Evolutionary conservation across 768 basidiomycete genomes (phyloP).

Genomic region (Boletus rubropictus): DNA sequence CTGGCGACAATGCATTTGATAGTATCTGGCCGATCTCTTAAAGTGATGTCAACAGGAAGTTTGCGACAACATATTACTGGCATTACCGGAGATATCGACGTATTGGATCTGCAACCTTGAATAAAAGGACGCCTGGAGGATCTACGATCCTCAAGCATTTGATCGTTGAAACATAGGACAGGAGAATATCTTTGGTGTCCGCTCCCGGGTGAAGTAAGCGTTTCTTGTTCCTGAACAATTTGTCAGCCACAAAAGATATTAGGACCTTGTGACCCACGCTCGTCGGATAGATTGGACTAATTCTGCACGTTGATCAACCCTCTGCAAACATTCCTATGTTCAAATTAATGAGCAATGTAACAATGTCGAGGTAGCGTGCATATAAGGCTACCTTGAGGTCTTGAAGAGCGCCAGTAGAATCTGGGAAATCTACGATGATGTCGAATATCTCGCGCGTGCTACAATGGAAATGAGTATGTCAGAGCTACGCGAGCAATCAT

Average conservation of each 20-base stretch:
- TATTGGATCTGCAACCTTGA: constrained; percentile 91
- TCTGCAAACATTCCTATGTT: constrained; percentile 65
- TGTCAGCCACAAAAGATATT: constrained; percentile 5
- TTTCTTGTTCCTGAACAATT: constrained; percentile 58
- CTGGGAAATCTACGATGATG: constrained; percentile 92
- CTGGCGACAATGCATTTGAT: constrained; percentile 91
- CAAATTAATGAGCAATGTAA: neutral
- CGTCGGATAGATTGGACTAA: constrained; percentile 74
- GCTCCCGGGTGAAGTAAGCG: constrained; percentile 94
- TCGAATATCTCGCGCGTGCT: constrained; percentile 87
- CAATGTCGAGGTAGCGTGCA: neutral
- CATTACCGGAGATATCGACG: constrained; percentile 77
- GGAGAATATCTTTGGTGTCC: constrained; percentile 85
- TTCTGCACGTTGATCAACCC: constrained; percentile 72
- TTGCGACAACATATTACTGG: neutral
- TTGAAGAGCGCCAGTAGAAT: constrained; percentile 75
- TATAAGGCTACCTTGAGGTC: constrained; percentile 64
- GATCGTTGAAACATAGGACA: constrained; percentile 89
- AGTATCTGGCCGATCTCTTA: constrained; percentile 82
- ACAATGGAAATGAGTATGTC: neutral
- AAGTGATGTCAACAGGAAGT: neutral
- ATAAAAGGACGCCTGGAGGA: constrained; percentile 86
- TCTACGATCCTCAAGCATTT: constrained; percentile 86
- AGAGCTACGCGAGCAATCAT: constrained; percentile 1
- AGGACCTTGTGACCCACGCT: constrained; percentile 44